Conservation (phyloP, 1,284 basidiomycete species). For the Naganishia liquefaciens region DNA sequence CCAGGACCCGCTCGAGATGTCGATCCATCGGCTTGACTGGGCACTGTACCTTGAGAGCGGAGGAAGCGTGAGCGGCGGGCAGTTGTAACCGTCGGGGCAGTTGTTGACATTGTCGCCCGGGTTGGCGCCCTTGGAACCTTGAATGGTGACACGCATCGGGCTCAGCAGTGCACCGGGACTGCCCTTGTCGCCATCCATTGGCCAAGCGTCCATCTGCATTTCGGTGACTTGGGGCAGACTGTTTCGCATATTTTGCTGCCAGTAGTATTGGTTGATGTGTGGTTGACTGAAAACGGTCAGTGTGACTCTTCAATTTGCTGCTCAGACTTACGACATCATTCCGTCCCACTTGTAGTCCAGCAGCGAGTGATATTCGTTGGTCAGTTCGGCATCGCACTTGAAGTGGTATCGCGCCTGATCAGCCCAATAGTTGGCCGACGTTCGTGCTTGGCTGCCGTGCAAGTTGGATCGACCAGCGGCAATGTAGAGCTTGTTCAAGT, state of each 20-base stretch:
- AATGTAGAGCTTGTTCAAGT: slow-evolving; percentile 62
- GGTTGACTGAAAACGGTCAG: slow-evolving; percentile 17
- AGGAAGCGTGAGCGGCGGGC: slow-evolving; percentile 57
- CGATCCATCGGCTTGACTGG: slow-evolving; percentile 63
- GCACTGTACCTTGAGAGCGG: slow-evolving; percentile 59
- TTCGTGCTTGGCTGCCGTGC: slow-evolving; percentile 64
- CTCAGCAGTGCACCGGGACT: slow-evolving; percentile 58
- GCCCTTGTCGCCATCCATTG: slow-evolving; percentile 12
- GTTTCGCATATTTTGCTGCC: slow-evolving; percentile 68
- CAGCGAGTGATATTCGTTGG: slow-evolving; percentile 61
- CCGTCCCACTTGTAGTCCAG: slow-evolving; percentile 59
- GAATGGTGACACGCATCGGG: slow-evolving; percentile 64
- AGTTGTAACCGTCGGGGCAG: slow-evolving; percentile 59
- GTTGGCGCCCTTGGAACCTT: slow-evolving; percentile 59
- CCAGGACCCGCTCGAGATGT: slow-evolving; percentile 65
- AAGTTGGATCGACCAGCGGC: slow-evolving; percentile 61
- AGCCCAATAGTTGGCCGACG: slow-evolving; percentile 63
- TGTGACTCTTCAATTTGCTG: slow-evolving; percentile 50
- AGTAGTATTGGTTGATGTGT: slow-evolving; percentile 56
- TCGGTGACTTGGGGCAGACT: slow-evolving; percentile 46
- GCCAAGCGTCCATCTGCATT: slow-evolving; percentile 34
- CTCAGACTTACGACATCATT: slow-evolving; percentile 57
- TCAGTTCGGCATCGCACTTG: slow-evolving; percentile 37
- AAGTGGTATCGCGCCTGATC: slow-evolving; percentile 58
- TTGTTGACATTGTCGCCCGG: slow-evolving; percentile 46